These are phyloP conservation scores for Musa troglodytarum DNA, from an alignment of 176 grass and related monocot species.

Conservation along the genomic window DNA sequence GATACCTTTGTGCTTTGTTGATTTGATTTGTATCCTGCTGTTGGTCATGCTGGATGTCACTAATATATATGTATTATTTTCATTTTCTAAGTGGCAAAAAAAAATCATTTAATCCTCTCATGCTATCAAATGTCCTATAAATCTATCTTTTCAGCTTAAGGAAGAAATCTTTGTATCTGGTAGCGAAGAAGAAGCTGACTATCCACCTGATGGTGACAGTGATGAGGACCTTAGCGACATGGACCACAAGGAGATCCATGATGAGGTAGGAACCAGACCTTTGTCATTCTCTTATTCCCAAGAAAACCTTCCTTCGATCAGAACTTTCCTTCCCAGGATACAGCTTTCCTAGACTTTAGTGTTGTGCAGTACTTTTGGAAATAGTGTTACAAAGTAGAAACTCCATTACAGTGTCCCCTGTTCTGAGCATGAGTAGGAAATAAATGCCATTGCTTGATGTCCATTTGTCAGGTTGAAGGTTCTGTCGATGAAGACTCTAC, in stretches of 20 bases:
- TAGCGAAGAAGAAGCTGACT: constrained; percentile 60
- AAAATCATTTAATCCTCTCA: too few relatives aligned
- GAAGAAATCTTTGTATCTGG: constrained; percentile 54
- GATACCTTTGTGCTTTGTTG: constrained; percentile 17
- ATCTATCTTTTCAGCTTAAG: constrained; percentile 33
- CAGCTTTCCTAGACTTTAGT: too few relatives aligned
- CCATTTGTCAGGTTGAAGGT: constrained; percentile 54
- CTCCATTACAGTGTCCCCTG: too few relatives aligned
- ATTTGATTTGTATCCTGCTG: neutral
- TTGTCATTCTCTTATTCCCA: neutral
- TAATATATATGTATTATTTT: too few relatives aligned
- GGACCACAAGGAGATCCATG: constrained; percentile 40
- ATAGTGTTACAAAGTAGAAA: too few relatives aligned
- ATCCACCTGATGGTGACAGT: constrained; percentile 40
- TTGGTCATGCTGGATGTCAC: neutral
- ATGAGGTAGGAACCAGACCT: constrained; percentile 41
- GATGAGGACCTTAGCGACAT: constrained; percentile 68
- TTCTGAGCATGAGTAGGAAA: too few relatives aligned
- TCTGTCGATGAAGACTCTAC: constrained; percentile 79
- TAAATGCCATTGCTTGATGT: too few relatives aligned
- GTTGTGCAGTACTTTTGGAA: too few relatives aligned
- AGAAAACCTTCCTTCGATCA: neutral
- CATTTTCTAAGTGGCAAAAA: too few relatives aligned
- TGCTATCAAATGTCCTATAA: too few relatives aligned
- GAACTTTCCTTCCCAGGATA: neutral